Evolutionary conservation across 352 stramenopile species (phyloP).

Genomic region (Globisporangium uncinulatum): DNA sequence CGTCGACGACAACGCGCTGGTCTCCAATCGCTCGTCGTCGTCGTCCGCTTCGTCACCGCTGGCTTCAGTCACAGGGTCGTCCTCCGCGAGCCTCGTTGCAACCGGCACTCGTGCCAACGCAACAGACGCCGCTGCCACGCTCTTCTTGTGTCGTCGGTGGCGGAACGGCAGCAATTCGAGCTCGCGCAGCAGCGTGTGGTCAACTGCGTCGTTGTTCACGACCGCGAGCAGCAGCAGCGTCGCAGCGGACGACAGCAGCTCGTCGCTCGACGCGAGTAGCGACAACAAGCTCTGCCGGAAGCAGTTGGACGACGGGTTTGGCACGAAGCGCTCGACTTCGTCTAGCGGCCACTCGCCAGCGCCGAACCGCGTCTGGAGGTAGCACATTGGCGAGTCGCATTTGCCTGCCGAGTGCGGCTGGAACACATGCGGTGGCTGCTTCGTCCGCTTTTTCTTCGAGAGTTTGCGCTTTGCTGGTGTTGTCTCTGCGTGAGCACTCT

Average conservation of each 20-base stretch:
- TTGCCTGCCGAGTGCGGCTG: slow-evolving; percentile 39
- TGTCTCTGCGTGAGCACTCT: not conserved
- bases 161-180: slow-evolving; percentile 54
- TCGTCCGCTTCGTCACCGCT: slow-evolving; percentile 9
- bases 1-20: slow-evolving; percentile 16
- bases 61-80: slow-evolving; percentile 13
- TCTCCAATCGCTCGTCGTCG: slow-evolving; percentile 3
- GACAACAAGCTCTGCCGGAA: slow-evolving; percentile 61
- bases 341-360: slow-evolving; percentile 75
- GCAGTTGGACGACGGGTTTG: slow-evolving; percentile 28
- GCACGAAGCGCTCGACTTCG: slow-evolving; percentile 56
- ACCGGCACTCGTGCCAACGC: not conserved
- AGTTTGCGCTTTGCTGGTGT: slow-evolving; percentile 17
- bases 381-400: slow-evolving; percentile 67
- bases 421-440: slow-evolving; percentile 30
- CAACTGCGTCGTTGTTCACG: slow-evolving; percentile 56
- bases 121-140: not conserved
- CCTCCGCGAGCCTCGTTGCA: too few relatives aligned
- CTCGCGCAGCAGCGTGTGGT: slow-evolving; percentile 58
- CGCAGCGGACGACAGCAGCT: slow-evolving; percentile 52
- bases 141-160: slow-evolving; percentile 22
- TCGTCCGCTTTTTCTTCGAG: slow-evolving; percentile 9
- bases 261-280: slow-evolving; percentile 55
- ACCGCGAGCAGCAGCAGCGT: slow-evolving; percentile 56
- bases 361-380: slow-evolving; percentile 69